Conservation (phyloP, 2,329 filamentous ascomycete species). For the Pseudogymnoascus sp. region DNA sequence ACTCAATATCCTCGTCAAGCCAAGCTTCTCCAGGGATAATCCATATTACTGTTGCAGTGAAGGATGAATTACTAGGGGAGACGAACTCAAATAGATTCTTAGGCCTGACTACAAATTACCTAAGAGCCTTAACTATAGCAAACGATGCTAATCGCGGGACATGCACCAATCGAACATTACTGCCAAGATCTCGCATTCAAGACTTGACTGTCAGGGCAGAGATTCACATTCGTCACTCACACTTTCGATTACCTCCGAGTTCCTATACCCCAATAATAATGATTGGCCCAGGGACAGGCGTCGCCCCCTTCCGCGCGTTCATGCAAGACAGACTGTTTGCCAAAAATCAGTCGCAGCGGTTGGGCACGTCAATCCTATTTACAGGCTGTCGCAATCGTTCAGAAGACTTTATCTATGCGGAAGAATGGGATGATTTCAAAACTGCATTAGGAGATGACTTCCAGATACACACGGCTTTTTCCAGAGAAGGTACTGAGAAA, state of each 20-base stretch:
- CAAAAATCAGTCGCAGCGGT: not conserved
- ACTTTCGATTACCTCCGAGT: slow-evolving; percentile 10
- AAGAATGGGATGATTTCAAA: slow-evolving; percentile 10
- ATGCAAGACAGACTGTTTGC: slow-evolving; percentile 17
- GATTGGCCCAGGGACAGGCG: slow-evolving; percentile 25
- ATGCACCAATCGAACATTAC: not conserved
- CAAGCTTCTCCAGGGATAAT: not conserved
- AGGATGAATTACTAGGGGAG: not conserved
- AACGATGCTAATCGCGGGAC: not conserved
- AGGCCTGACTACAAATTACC: slow-evolving; percentile 7
- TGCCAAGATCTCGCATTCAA: not conserved
- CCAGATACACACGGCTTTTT: not conserved
- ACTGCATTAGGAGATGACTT: not conserved
- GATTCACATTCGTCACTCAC: slow-evolving; percentile 8
- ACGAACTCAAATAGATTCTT: not conserved
- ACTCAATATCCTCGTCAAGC: slow-evolving; percentile 8
- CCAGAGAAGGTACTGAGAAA: not conserved
- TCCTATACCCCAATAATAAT: slow-evolving; percentile 16
- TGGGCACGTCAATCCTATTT: slow-evolving; percentile 16
- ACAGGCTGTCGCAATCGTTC: slow-evolving; percentile 21
- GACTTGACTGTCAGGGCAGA: not conserved
- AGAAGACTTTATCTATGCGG: slow-evolving; percentile 19
- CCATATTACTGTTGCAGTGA: not conserved
- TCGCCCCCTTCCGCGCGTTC: slow-evolving; percentile 25
- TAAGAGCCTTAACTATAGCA: not conserved